Evolutionary conservation across 2,329 filamentous ascomycete species (phyloP).

Genomic region (Rutstroemia sp.): DNA sequence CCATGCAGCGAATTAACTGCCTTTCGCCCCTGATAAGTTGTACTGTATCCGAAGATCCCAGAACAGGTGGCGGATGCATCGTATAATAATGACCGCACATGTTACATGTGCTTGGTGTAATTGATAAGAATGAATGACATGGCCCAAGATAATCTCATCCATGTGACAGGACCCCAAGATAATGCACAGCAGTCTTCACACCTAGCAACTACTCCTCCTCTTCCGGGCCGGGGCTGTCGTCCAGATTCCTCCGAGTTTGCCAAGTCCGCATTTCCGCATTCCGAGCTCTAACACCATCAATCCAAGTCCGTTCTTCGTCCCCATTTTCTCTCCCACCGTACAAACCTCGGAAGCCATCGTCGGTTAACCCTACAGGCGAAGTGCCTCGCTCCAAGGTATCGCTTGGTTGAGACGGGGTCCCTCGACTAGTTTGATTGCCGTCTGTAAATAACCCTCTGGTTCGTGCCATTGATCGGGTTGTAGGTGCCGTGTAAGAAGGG

Average conservation of each 20-base stretch:
- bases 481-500: conserved; percentile 39
- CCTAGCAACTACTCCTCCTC: conserved; percentile 15
- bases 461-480: conserved; percentile 13
- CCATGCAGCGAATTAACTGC: no score
- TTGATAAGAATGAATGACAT: no score
- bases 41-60: no score
- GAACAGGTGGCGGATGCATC: no score
- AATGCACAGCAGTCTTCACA: not conserved
- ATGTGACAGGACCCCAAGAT: no score
- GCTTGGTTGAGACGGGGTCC: not conserved
- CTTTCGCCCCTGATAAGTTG: no score
- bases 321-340: conserved; percentile 43
- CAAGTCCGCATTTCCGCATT: conserved; percentile 16
- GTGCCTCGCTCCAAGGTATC: conserved; percentile 8
- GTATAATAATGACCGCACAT: no score
- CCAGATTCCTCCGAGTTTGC: conserved; percentile 10
- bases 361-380: conserved; percentile 34
- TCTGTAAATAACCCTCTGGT: not conserved
- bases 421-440: not conserved
- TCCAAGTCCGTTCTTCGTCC: conserved; percentile 32
- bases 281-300: conserved; percentile 31
- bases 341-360: conserved; percentile 39
- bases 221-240: conserved; percentile 22
- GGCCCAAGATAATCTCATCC: no score
- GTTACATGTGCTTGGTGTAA: no score